These are phyloP conservation scores for Mrakia frigida DNA, from an alignment of 768 basidiomycete genomes.

Conservation along the genomic window DNA sequence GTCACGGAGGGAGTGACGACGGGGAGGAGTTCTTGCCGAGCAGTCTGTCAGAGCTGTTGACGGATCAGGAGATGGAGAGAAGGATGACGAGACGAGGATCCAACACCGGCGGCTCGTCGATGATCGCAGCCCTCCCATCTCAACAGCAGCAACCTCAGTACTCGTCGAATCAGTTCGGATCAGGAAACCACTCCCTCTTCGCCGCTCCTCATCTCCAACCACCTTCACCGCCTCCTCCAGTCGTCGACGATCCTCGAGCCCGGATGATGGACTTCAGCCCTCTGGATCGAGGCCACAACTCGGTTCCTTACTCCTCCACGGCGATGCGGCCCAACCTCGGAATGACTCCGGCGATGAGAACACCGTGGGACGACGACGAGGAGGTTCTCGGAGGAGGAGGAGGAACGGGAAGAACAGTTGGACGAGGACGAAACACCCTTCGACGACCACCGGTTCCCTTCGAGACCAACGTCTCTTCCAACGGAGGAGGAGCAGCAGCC, in stretches of 20 bases:
- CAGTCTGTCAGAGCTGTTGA: slow-evolving; percentile 79
- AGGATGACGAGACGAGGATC: slow-evolving; percentile 53
- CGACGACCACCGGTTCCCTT: slow-evolving; percentile 50
- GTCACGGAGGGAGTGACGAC: slow-evolving; percentile 32
- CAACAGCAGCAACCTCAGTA: neutral
- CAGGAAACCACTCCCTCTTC: neutral
- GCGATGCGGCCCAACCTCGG: slow-evolving; percentile 63
- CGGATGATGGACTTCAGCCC: neutral
- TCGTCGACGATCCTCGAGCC: slow-evolving; percentile 8
- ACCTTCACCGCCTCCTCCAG: neutral
- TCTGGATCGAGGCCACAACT: neutral
- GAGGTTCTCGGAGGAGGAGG: neutral
- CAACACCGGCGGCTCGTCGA: slow-evolving; percentile 28
- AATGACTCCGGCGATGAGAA: slow-evolving; percentile 66
- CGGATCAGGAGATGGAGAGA: slow-evolving; percentile 76
- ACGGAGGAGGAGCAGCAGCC: slow-evolving; percentile 39
- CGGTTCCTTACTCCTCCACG: slow-evolving; percentile 53
- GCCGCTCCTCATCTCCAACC: neutral
- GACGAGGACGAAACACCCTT: slow-evolving; percentile 40
- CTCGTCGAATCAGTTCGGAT: neutral
- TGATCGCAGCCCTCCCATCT: slow-evolving; percentile 16
- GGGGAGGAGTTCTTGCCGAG: slow-evolving; percentile 74
- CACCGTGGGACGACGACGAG: slow-evolving; percentile 69
- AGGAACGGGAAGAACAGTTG: slow-evolving; percentile 15
- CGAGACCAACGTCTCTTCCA: neutral